Evolutionary conservation across 805 yeast genomes (phyloP).

Genomic region (Nakazawaea wyomingensis): DNA sequence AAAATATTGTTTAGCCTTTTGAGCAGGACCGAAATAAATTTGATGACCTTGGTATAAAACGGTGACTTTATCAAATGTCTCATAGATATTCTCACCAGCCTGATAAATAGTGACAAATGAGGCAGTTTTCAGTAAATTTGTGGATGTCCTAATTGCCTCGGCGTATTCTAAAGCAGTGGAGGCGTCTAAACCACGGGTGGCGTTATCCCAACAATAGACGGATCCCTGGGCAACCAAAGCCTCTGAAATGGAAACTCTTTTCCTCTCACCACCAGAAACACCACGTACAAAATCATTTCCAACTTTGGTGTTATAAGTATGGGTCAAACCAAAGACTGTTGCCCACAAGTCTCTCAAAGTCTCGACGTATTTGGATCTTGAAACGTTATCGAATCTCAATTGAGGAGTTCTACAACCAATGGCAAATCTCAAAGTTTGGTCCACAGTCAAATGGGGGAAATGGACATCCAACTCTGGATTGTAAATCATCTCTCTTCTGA

Average conservation of each 20-base stretch:
- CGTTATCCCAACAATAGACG: conserved; percentile 72
- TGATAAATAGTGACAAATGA: conserved; percentile 68
- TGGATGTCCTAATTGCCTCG: conserved; percentile 59
- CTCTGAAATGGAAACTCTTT: conserved; percentile 80
- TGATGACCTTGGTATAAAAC: conserved; percentile 55
- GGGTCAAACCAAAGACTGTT: conserved; percentile 52
- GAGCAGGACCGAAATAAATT: conserved; percentile 54
- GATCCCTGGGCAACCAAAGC: conserved; percentile 61
- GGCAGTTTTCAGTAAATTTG: conserved; percentile 45
- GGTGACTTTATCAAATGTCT: conserved; percentile 55
- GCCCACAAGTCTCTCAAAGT: conserved; percentile 41
- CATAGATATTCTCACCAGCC: conserved; percentile 61
- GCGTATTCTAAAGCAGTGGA: conserved; percentile 78
- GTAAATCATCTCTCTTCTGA: conserved; percentile 45
- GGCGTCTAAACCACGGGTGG: conserved; percentile 82
- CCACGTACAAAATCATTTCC: conserved; percentile 67
- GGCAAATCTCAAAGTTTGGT: conserved; percentile 44
- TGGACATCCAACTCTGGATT: conserved; percentile 56
- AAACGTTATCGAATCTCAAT: conserved; percentile 37
- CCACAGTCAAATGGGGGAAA: conserved; percentile 53
- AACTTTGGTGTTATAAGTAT: conserved; percentile 57
- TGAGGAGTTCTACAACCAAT: conserved; percentile 54
- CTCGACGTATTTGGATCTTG: conserved; percentile 35
- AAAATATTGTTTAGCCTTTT: conserved; percentile 51
- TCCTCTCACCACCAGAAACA: conserved; percentile 82